A percentile compares a stretch with the other conserved stretches of the same genome.
These are phyloP conservation scores for Stereum hirsutum DNA, from an alignment of 1,284 basidiomycete genomes.

Conservation along the genomic window DNA sequence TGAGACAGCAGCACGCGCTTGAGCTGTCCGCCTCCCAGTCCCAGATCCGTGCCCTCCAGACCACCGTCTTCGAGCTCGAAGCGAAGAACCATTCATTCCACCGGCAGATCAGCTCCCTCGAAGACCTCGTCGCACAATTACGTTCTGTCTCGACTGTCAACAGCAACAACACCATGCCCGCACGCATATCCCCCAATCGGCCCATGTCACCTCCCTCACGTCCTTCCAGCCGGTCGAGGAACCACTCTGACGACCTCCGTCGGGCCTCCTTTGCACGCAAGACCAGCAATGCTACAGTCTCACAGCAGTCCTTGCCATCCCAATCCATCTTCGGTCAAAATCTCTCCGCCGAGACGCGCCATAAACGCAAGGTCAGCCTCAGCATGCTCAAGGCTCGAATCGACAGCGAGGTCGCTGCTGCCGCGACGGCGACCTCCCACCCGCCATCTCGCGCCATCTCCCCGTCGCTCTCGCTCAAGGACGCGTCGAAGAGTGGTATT, in stretches of 20 bases:
- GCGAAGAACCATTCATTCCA: slow-evolving; percentile 63
- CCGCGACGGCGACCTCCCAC: slow-evolving; percentile 17
- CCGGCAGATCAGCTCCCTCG: slow-evolving; percentile 51
- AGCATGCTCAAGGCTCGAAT: slow-evolving; percentile 87
- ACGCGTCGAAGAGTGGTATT: not conserved
- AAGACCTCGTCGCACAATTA: slow-evolving; percentile 47
- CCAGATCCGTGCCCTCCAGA: slow-evolving; percentile 67
- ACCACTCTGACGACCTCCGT: slow-evolving; percentile 33
- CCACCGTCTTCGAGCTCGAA: slow-evolving; percentile 63
- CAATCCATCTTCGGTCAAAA: slow-evolving; percentile 40
- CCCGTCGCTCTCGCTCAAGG: slow-evolving; percentile 25
- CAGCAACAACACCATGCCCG: slow-evolving; percentile 8
- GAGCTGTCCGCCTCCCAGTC: slow-evolving; percentile 74
- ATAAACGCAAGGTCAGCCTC: slow-evolving; percentile 79
- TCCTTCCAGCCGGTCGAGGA: slow-evolving; percentile 40
- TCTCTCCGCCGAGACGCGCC: slow-evolving; percentile 67
- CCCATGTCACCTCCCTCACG: slow-evolving; percentile 33
- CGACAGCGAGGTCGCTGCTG: slow-evolving; percentile 58
- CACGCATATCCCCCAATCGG: not conserved
- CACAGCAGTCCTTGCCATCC: slow-evolving; percentile 22
- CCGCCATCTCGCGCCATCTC: slow-evolving; percentile 40
- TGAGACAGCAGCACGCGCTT: slow-evolving; percentile 65
- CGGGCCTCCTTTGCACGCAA: slow-evolving; percentile 37
- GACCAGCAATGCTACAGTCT: slow-evolving; percentile 15
- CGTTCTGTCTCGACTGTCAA: slow-evolving; percentile 22